Evolutionary conservation across 2,329 filamentous ascomycete genomes (phyloP), one percentile per base, ranked within the genome.

Genomic region (Mariannaea elegans): DNA sequence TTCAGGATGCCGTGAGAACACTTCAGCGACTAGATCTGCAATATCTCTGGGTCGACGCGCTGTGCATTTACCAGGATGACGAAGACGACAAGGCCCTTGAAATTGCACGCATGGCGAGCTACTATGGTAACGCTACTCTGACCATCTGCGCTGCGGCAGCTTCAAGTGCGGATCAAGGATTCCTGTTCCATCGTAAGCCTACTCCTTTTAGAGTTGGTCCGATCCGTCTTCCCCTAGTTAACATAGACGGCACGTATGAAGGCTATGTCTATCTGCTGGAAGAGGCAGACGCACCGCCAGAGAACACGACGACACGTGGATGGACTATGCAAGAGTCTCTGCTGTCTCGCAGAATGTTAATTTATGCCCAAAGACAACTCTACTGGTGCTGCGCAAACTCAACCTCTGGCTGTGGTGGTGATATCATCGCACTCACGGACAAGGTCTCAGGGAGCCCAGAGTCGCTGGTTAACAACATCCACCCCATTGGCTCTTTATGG

Each of bases 1-100:
- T 56, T 24, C 39, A 13, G 12, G 54, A 56, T 27, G 54, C 54
- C n/a, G 24, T 56, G 4, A 13, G 29, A 4, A 39, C 39, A 7
- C 29, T 34, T 2, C 21, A 12, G 12, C 14, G 50, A 13, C 29
- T 56, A 7, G 55, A 27, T 2, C 19, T 62, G 3, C 32, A 32
- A n/a, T 65, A 66, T 42, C 24, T 69, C 8, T 68, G 66, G 65
- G 52, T 69, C 9, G 65, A 69, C 18, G 24, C 55, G 2, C 44
- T 66, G 8, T 68, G 66, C 48, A 65, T 68, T 0, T 19, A 58
- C 14, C 64, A 67, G 32, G 62, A 68, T 29, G 31, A 56, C 12
- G 23, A 45, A 13, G n/a, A 5, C 6, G 57, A 55, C 29, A 61
- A 63, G 36, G 39, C 23, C 21, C n/a, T 23, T 7, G 53, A 67